These are phyloP conservation scores for Ustilaginoidea virens DNA, from an alignment of 2,329 filamentous ascomycete genomes.

Conservation along the genomic window DNA sequence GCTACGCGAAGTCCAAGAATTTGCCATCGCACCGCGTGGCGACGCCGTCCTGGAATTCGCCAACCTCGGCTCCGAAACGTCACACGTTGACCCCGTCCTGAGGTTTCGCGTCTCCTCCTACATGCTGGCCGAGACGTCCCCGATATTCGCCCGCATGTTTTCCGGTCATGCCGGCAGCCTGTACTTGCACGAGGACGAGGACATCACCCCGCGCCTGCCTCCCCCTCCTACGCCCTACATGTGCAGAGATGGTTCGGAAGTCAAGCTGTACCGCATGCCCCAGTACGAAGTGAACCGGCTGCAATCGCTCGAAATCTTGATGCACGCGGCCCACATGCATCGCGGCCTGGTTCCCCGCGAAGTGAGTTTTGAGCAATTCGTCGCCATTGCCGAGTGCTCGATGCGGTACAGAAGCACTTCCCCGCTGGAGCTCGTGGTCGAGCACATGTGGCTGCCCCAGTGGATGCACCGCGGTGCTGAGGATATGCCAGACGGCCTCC, in stretches of 20 bases:
- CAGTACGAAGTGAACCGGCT: slow-evolving; percentile 29
- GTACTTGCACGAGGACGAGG: slow-evolving; percentile 20
- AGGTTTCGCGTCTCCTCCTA: slow-evolving; percentile 36
- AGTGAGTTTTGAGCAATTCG: slow-evolving; percentile 31
- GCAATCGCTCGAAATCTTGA: slow-evolving; percentile 26
- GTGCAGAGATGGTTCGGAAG: slow-evolving; percentile 27
- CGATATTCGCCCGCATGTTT: slow-evolving; percentile 35
- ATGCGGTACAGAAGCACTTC: slow-evolving; percentile 35
- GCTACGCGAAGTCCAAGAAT: slow-evolving; percentile 24
- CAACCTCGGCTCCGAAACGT: slow-evolving; percentile 20
- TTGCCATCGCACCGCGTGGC: slow-evolving; percentile 26
- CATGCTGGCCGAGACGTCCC: slow-evolving; percentile 33
- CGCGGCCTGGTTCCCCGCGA: slow-evolving; percentile 28
- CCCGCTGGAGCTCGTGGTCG: slow-evolving; percentile 32
- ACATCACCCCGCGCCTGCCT: slow-evolving; percentile 19
- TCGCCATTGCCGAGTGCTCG: slow-evolving; percentile 34
- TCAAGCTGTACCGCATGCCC: slow-evolving; percentile 35
- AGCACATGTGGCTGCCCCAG: slow-evolving; percentile 34
- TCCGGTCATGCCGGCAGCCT: slow-evolving; percentile 14
- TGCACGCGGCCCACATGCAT: slow-evolving; percentile 37
- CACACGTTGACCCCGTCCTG: slow-evolving; percentile 20
- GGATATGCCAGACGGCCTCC: slow-evolving; percentile 31
- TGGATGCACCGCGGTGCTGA: slow-evolving; percentile 33
- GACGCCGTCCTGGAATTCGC: slow-evolving; percentile 37
- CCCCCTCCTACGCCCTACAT: slow-evolving; percentile 19